These are phyloP conservation scores for Phlebopus sp. DNA, from an alignment of 1,284 basidiomycete genomes.

Conservation along the genomic window DNA sequence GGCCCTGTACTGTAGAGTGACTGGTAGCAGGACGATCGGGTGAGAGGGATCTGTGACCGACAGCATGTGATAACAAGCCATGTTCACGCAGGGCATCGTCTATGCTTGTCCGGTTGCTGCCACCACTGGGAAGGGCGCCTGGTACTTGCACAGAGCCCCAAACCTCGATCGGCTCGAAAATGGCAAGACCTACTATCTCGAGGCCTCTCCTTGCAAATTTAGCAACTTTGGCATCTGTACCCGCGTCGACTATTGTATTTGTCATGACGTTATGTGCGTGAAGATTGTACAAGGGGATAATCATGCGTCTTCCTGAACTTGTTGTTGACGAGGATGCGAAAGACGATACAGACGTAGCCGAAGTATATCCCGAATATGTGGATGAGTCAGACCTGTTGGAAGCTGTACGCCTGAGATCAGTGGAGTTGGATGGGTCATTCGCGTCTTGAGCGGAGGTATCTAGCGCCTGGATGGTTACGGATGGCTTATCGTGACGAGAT, in stretches of 20 bases:
- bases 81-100: slow-evolving; percentile 26
- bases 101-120: slow-evolving; percentile 24
- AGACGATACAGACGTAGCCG: slow-evolving; percentile 53
- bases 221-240: slow-evolving; percentile 93
- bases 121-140: slow-evolving; percentile 4
- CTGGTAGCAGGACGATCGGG: slow-evolving; percentile 10
- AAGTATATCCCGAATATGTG: slow-evolving; percentile 35
- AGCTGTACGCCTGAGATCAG: slow-evolving; percentile 35
- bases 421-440: slow-evolving; percentile 7
- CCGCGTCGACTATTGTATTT: slow-evolving; percentile 87
- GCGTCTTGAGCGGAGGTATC: slow-evolving; percentile 27
- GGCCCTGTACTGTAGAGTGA: background rate
- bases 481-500: slow-evolving; percentile 35
- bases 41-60: slow-evolving; percentile 11
- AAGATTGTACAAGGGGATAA: slow-evolving; percentile 92
- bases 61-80: slow-evolving; percentile 6
- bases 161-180: slow-evolving; percentile 82
- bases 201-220: slow-evolving; percentile 83
- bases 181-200: slow-evolving; percentile 77
- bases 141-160: slow-evolving; percentile 38
- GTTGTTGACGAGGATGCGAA: slow-evolving; percentile 49
- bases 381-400: slow-evolving; percentile 40
- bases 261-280: slow-evolving; percentile 92
- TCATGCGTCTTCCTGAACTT: slow-evolving; percentile 60
- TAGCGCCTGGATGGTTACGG: slow-evolving; percentile 36